Base-by-base conservation (phyloP, 2,329 filamentous ascomycete species). In the Fonsecaea pugnacius region DNA sequence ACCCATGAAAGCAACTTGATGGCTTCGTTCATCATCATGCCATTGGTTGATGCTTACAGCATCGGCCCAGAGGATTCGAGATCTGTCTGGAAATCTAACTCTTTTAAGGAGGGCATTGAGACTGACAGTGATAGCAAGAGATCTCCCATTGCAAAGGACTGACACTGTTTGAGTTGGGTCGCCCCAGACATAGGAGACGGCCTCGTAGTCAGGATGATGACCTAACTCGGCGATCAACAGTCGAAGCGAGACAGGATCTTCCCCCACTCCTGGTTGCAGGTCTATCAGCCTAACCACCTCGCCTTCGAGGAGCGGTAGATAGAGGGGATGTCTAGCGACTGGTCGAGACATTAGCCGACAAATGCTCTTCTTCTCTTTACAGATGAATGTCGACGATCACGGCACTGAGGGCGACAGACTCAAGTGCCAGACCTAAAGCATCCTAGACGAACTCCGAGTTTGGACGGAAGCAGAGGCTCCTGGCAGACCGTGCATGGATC, bases 41-140 rank as follows among this genome's bases (percentile, higher is more conserved):
- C 56, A 21, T 46, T 67, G 63, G 54, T 67, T 66, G 50, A 66
- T 67, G 46, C 63, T 66, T 12, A 67, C 51, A 10, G 63, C 63
- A 27, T 67, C 66, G 14, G 63, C 63, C 63, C 63, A 67, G 6
- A 67, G 21, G 6, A 38, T 9, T n/a, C 60, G 54, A 16, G 60
- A 52, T 33, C 55, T 40, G 30, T 63, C 60, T 32, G 46, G 10
- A 32, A 14, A 50, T 32, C 55, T 21, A 14, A 63, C 40, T 52
- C 55, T n/a, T 43, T 38, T 58, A 40, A 63, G 50, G 30, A 38
- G 54, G n/a, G 40, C 21, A 24, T 59, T 24, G n/a, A 63, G 60
- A 27, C 46, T 63, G 21, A 21, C 16, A n/a, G 59, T 62, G 59
- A 62, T 62, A n/a, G 24, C 16, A 18, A 57, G 32, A 18, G 27